Base-by-base conservation (phyloP, 2,329 filamentous ascomycete species). In the Falciphora oryzae region DNA sequence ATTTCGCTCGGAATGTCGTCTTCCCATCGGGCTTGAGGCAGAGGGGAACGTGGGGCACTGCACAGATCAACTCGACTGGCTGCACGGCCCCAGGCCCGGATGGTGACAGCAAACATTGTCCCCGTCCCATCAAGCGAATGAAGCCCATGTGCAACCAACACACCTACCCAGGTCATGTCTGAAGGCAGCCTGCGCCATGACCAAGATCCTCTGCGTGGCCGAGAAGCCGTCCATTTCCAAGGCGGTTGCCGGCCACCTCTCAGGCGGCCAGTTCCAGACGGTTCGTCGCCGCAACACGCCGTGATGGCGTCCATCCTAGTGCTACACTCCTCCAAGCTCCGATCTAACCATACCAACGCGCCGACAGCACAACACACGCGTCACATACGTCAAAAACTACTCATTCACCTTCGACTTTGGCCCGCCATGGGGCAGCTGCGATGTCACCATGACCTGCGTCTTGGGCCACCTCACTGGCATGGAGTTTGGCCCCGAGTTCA, bases 391-490 rank as follows among this genome's bases (percentile, higher is more conserved):
- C 75, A 98, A 97, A 75, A 99, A 99, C 72, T 98, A 97, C 78
- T 83, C 87, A 32, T 99, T 99, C 73, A 84, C 89, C 59, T 99
- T 95, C 77, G 88, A 92, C 74, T 99, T 99, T 75, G 89, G 89
- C 7, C 83, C 81, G 60, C 81, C 84, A 68, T 97, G 92, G 90
- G 93, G 93, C 27, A 82, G 82, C 67, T 97, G 91, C 75, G 82
- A 86, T 16, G 94, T 97, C 60, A 93, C 89, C 58, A 98, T 99
- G 91, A 99, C 95, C 65, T 93, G 90, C 67, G 95, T 99, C 29
- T 82, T 90, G 14, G 95, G 95, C 16, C 95, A 99, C 77, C 83
- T 99, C 68, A 93, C 91, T 38, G 82, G 81, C n/a, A 79, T 89
- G 59, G 91, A 96, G 63, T 97, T 99, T 71, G 84, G 85, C 25